These are phyloP conservation scores for Penicillium sp. DNA, from an alignment of 2,329 filamentous ascomycete species.

Conservation along the genomic window DNA sequence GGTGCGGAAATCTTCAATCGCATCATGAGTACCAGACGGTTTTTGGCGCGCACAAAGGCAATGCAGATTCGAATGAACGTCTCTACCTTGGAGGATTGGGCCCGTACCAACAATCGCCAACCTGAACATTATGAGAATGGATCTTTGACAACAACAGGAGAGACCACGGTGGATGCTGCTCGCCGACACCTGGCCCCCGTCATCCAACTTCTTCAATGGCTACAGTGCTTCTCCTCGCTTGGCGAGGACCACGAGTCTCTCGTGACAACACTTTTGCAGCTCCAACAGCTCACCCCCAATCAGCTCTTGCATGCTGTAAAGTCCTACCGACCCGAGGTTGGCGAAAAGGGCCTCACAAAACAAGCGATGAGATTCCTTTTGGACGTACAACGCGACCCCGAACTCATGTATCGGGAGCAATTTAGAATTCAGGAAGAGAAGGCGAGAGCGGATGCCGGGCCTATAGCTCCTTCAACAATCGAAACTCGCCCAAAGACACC, in stretches of 20 bases:
- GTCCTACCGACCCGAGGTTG: constrained; percentile 92
- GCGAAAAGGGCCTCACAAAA: constrained; percentile 88
- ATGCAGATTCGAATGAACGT: constrained; percentile 99
- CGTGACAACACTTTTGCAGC: constrained; percentile 83
- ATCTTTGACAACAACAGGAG: constrained; percentile 80
- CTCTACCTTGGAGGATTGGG: constrained; percentile 94
- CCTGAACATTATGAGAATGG: constrained; percentile 96
- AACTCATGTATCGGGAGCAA: constrained; percentile 54
- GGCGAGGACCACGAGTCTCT: constrained; percentile 88
- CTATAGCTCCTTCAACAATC: constrained; percentile 12
- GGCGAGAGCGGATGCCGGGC: constrained; percentile 24
- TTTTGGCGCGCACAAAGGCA: constrained; percentile 91
- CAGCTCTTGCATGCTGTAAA: constrained; percentile 91
- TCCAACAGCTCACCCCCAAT: constrained; percentile 80
- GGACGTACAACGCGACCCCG: constrained; percentile 75
- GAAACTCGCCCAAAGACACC: constrained; percentile 38
- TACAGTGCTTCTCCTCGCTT: constrained; percentile 95
- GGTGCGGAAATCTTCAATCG: constrained; percentile 96
- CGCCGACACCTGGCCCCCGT: constrained; percentile 84
- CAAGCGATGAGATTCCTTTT: constrained; percentile 84
- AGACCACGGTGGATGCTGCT: constrained; percentile 82
- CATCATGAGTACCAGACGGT: constrained; percentile 94
- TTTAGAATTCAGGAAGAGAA: constrained; percentile 38
- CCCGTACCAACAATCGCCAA: constrained; percentile 85
- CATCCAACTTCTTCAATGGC: constrained; percentile 93